These are phyloP conservation scores for Discostella pseudostelligera DNA, from an alignment of 108 stramenopile species.

Conservation along the genomic window DNA sequence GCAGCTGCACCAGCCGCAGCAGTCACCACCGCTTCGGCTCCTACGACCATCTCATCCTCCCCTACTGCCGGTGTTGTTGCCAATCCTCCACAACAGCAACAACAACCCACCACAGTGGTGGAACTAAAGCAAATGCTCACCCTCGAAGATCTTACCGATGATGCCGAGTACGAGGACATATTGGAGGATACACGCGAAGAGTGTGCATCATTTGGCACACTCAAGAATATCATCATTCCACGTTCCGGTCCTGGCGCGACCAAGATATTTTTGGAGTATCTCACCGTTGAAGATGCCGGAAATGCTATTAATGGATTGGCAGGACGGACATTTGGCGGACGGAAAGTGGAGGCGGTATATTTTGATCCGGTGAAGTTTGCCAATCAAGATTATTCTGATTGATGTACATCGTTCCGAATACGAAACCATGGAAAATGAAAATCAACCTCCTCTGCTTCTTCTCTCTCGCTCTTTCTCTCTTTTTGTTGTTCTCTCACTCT, in stretches of 20 bases:
- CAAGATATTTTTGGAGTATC: constrained; percentile 85
- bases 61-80: constrained; percentile 23
- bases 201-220: constrained; percentile 85
- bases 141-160: constrained; percentile 74
- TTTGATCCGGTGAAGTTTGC: constrained; percentile 80
- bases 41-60: constrained; percentile 34
- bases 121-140: constrained; percentile 92
- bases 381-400: constrained; percentile 46
- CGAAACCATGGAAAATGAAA: not conserved
- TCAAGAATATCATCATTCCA: constrained; percentile 82
- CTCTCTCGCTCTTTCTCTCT: not conserved
- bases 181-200: constrained; percentile 92
- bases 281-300: constrained; percentile 64
- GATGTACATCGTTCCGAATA: not conserved
- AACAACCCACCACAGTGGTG: constrained; percentile 65
- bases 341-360: constrained; percentile 67
- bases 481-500: not conserved
- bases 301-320: constrained; percentile 71
- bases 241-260: constrained; percentile 73
- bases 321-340: constrained; percentile 86
- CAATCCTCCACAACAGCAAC: not conserved
- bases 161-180: constrained; percentile 86
- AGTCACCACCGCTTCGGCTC: constrained; percentile 16
- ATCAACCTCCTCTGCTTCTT: not conserved
- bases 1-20: constrained; percentile 22